Evolutionary conservation across 2,329 filamentous ascomycete species (phyloP).

Genomic region (Xylariaceae sp.): DNA sequence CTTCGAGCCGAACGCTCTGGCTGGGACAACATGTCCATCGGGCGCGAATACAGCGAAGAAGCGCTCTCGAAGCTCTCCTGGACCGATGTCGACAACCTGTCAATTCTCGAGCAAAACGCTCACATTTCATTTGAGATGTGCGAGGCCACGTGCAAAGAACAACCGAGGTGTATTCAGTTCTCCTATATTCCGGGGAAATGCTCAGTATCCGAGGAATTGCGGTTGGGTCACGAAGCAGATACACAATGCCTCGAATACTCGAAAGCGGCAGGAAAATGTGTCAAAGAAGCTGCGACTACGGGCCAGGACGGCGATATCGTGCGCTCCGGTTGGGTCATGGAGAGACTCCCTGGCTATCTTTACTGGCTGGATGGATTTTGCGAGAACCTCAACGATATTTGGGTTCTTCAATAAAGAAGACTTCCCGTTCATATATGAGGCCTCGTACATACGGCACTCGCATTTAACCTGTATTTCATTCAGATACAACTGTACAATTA

Average conservation of each 20-base stretch:
- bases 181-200: slow-evolving; percentile 20
- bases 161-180: slow-evolving; percentile 22
- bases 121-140: slow-evolving; percentile 20
- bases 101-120: slow-evolving; percentile 19
- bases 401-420: slow-evolving; percentile 10
- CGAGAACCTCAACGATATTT: slow-evolving; percentile 9
- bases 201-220: slow-evolving; percentile 19
- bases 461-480: slow-evolving; percentile 6
- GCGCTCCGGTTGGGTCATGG: slow-evolving; percentile 22
- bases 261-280: slow-evolving; percentile 20
- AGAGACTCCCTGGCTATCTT: slow-evolving; percentile 14
- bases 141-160: slow-evolving; percentile 15
- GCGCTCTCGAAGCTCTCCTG: slow-evolving; percentile 14
- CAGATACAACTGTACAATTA: slow-evolving; percentile 4
- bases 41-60: slow-evolving; percentile 22
- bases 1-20: slow-evolving; percentile 13
- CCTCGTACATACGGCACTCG: background rate
- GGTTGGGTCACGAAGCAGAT: slow-evolving; percentile 17
- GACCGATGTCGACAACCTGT: slow-evolving; percentile 14
- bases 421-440: background rate
- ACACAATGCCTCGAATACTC: slow-evolving; percentile 21
- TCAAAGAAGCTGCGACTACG: slow-evolving; percentile 16
- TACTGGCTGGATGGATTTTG: slow-evolving; percentile 14
- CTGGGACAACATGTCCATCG: slow-evolving; percentile 23
- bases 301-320: slow-evolving; percentile 14